Percentiles rank a stretch among this genome's conserved stretches.
Evolutionary conservation across 257 asterid species (phyloP).

Genomic region (Plantago elongata): DNA sequence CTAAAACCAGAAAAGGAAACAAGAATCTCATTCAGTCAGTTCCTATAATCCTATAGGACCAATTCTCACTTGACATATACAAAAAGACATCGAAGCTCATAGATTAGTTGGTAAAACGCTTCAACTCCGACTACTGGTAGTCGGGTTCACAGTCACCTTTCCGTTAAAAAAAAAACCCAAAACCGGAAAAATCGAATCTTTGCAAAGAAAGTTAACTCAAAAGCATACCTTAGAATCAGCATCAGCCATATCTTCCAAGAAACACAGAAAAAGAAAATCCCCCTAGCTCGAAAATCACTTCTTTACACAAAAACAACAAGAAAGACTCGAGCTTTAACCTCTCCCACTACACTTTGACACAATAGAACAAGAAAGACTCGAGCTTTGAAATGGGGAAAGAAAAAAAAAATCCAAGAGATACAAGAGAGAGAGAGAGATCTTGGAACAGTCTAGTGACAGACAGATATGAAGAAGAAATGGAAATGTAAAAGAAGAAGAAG

Average conservation of each 20-base stretch:
- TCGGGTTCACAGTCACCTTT: no score
- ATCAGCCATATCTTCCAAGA: slow-evolving; percentile 38
- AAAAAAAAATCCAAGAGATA: not conserved
- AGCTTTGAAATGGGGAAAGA: no score
- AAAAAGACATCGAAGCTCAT: no score
- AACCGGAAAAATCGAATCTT: not conserved
- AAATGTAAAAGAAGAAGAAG: slow-evolving; percentile 10
- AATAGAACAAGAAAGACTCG: no score
- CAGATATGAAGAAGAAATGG: slow-evolving; percentile 26
- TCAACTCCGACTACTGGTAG: no score
- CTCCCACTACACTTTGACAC: no score
- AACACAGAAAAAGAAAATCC: not conserved
- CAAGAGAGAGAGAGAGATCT: slow-evolving; percentile 18
- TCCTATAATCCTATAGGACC: no score
- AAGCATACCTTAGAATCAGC: slow-evolving; percentile 49
- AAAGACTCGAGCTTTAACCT: not conserved
- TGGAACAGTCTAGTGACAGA: slow-evolving; percentile 9
- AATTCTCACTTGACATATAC: not conserved
- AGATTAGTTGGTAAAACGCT: no score
- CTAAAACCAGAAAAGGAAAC: not conserved
- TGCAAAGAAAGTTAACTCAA: not conserved
- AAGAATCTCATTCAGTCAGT: no score
- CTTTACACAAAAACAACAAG: not conserved
- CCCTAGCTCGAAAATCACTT: slow-evolving; percentile 5
- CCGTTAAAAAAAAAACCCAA: no score